phyloP scores from a whole-genome alignment of 108 stramenopile species.

The Epithemia pelagica region DNA sequence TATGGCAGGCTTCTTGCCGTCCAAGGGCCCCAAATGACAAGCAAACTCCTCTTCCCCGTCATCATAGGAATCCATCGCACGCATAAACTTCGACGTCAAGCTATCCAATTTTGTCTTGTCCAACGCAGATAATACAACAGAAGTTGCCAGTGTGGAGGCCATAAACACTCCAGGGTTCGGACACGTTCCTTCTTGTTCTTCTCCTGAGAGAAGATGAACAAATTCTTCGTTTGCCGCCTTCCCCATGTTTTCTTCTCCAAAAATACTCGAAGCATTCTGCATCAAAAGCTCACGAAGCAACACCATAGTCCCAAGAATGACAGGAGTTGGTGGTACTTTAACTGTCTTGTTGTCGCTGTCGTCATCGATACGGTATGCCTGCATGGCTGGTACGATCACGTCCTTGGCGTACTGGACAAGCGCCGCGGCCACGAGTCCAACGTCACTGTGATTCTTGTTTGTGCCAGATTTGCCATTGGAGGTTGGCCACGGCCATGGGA shows the following conservation, averaged over 20 bases:
- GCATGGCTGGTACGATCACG: background rate
- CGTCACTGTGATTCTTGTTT: background rate
- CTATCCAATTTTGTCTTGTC: background rate
- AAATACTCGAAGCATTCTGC: background rate
- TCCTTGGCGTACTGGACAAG: background rate
- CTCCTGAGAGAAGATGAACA: background rate
- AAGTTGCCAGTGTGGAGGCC: constrained; percentile 1
- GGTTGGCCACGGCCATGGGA: background rate
- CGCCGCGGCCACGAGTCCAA: background rate
- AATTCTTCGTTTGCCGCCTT: background rate
- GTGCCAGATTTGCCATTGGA: background rate
- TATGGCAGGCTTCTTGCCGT: background rate
- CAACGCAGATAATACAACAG: background rate
- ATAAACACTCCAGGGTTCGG: background rate
- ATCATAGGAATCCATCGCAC: constrained; percentile 1
- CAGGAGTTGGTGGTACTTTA: background rate
- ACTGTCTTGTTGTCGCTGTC: background rate
- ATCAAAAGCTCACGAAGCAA: constrained; percentile 4
- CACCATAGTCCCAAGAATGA: constrained; percentile 5
- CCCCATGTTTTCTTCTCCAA: background rate
- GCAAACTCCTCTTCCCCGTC: background rate
- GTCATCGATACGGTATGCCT: background rate
- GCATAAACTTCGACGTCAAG: background rate
- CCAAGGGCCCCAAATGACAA: background rate
- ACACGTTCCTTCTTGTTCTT: background rate